Evolutionary conservation across 2,329 filamentous ascomycete genomes (phyloP), one percentile per base, ranked within the genome.

Genomic region (Tolypocladium nubicola): DNA sequence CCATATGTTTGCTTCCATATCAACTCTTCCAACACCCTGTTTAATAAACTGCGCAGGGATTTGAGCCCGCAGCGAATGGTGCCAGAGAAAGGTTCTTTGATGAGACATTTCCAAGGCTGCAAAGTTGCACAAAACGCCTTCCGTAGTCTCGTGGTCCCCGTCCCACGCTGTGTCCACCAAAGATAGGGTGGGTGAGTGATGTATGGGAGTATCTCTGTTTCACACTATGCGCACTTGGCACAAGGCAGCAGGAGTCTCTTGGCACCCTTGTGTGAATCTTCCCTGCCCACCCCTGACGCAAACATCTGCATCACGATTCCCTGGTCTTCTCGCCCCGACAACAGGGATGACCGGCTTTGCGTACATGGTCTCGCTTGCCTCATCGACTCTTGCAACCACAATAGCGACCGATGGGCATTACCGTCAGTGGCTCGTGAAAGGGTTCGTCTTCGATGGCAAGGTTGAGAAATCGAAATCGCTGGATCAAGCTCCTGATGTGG

Each of bases 331-430:
- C 30, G 30, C 30, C 30, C 30, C 30, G 30, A 33, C 30, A 33
- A 33, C 37, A 70, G 68, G 67, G 67, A 65, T 77, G 53, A 77
- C 76, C 58, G 75, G 74, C 4, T 77, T 74, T 58, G 66, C 68
- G 45, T 76, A 76, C 63, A 75, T 77, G 71, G 64, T 73, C 11
- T 77, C 23, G 73, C 68, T 8, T 70, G 74, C 4, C 74, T 77
- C 71, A 68, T 76, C 33, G 63, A 76, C 73, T 70, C 59, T 73
- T 72, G 58, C 52, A 71, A 3, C 70, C 71, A 7, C 66, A 69
- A 1, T 66, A 66, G 53, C 61, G 63, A 23, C 65, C 76, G 30
- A 67, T 71, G 23, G 62, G 61, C 19, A 65, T 76, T 54, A 65
- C 67, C 0, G 71, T 2, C 63, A 65, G 1, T 59, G 63, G 7